Percentiles rank a stretch among this genome's conserved stretches.
These are phyloP conservation scores for Pythium oligandrum DNA, from an alignment of 352 stramenopile species.

Conservation along the genomic window DNA sequence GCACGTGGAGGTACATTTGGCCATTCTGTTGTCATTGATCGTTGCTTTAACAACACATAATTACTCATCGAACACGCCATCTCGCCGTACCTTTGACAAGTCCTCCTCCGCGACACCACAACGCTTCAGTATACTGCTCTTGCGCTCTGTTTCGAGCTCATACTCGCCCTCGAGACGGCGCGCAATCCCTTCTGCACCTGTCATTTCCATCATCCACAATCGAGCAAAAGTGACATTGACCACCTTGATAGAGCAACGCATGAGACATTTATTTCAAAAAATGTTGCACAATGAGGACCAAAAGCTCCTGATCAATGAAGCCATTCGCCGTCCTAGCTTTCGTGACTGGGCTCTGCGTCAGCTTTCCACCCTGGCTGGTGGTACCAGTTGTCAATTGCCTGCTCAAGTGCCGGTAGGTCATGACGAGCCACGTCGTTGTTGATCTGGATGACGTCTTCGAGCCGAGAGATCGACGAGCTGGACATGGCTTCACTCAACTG, in stretches of 20 bases:
- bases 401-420: constrained; percentile 19
- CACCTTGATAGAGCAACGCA: too few relatives aligned
- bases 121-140: constrained; percentile 21
- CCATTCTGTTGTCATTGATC: constrained; percentile 24
- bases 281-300: too few relatives aligned
- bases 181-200: constrained; percentile 13
- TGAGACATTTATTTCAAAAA: too few relatives aligned
- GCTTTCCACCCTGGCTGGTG: constrained; percentile 27
- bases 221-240: too few relatives aligned
- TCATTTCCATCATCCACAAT: too few relatives aligned
- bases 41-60: neutral
- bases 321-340: neutral
- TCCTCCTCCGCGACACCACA: constrained; percentile 34
- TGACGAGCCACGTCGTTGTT: constrained; percentile 20
- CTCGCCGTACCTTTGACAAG: constrained; percentile 30
- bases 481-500: constrained; percentile 13
- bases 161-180: constrained; percentile 23
- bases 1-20: constrained; percentile 38
- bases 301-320: neutral
- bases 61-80: neutral
- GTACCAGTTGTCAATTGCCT: constrained; percentile 26
- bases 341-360: constrained; percentile 1
- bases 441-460: constrained; percentile 21
- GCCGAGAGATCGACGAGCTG: constrained; percentile 9
- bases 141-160: constrained; percentile 30